Evolutionary conservation across 805 yeast genomes (phyloP), one percentile per base, ranked within the genome.

Genomic region (Middelhovenomyces tepae): DNA sequence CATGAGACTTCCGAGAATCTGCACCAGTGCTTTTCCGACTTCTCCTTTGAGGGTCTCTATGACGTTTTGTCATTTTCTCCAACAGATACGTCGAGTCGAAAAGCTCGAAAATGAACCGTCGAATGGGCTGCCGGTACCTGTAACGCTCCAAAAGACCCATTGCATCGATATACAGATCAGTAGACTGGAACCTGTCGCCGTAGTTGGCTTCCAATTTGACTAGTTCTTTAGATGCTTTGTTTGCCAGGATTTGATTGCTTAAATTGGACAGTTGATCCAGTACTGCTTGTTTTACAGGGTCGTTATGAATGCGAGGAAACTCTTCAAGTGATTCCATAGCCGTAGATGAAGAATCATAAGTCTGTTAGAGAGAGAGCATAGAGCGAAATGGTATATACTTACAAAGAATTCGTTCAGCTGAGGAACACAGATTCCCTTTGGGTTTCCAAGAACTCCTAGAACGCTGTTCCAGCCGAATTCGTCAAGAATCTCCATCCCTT

Each of bases 401-500:
- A 26, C 15, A 26, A 26, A 26, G 15, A 32, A 9, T 3, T 23
- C 38, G 8, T 51, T 48, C 16, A 61, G 32, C 17, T 42, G 43
- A 2, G 75, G 75, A 13, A 66, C 33, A 11, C 64, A 50, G 13
- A 68, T 55, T 1, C 70, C 67, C 13, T 57, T 20, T 2, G 49
- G 70, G 2, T 51, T 44, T n/a, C 64, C 64, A 38, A 59, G 58
- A 0, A 61, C 54, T 31, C 65, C 64, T 18, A 65, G 47, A 17
- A 69, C 67, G 13, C 74, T 64, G 28, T 55, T 60, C 96, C 96
- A 89, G 1, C 76, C 76, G 34, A 69, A 62, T 45, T 85, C 94
- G 49, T 84, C 94, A 36, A 87, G 59, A 10, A 86, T 73, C 50
- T 87, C 96, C 15, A 76, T 67, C 0, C 97, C 97, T 47, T 83